Conservation (phyloP, 2,329 filamentous ascomycete species). For the Fusarium concolor region DNA sequence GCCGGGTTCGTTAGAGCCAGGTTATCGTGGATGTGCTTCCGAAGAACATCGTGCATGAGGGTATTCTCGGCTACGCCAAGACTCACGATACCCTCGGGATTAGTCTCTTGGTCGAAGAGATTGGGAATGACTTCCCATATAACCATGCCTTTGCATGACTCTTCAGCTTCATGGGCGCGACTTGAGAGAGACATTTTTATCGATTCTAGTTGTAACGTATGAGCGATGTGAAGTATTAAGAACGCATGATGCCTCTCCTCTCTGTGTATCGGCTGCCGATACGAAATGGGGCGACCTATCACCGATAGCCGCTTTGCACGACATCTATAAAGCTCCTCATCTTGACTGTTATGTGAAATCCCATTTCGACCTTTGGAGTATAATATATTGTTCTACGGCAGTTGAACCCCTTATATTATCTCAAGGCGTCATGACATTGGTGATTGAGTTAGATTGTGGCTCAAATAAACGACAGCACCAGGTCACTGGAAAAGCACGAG, state of each 20-base stretch:
- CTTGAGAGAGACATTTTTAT: constrained; percentile 44
- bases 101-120: constrained; percentile 55
- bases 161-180: constrained; percentile 47
- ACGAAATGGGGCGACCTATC: constrained; percentile 15
- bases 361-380: neutral
- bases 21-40: constrained; percentile 55
- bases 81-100: constrained; percentile 60
- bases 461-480: no score
- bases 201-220: neutral
- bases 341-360: neutral
- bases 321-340: neutral
- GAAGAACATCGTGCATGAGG: constrained; percentile 61
- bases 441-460: neutral
- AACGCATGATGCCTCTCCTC: constrained; percentile 1
- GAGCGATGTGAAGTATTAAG: constrained; percentile 1
- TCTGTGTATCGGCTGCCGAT: constrained; percentile 1
- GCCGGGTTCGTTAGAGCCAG: constrained; percentile 47
- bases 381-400: neutral
- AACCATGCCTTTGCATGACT: constrained; percentile 43
- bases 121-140: constrained; percentile 60
- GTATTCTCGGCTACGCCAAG: constrained; percentile 65
- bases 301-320: constrained; percentile 25
- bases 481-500: no score
- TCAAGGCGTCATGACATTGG: neutral
- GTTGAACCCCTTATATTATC: neutral